Evolutionary conservation across 2,329 filamentous ascomycete species (phyloP).

Genomic region (Claviceps arundinis): DNA sequence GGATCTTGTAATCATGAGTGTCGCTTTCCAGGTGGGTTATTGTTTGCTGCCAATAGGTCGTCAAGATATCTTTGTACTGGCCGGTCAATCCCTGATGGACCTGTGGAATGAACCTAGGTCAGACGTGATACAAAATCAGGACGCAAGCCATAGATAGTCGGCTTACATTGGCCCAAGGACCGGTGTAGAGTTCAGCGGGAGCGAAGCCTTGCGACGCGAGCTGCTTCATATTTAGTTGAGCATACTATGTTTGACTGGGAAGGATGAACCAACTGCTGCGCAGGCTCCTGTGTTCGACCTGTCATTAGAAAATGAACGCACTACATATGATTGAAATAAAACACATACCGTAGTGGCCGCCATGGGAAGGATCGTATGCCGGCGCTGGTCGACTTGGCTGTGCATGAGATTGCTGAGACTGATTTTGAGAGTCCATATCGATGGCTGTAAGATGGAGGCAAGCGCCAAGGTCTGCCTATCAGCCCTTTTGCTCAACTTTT

Average conservation of each 20-base stretch:
- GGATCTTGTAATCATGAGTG: constrained; percentile 95
- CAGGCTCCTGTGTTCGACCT: constrained; percentile 28
- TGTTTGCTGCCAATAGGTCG: constrained; percentile 98
- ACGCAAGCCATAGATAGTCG: neutral
- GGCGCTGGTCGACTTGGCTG: constrained; percentile 48
- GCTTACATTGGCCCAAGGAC: constrained; percentile 86
- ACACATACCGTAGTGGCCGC: constrained; percentile 64
- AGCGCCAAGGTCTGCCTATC: neutral
- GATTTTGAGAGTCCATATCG: constrained; percentile 27
- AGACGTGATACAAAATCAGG: neutral
- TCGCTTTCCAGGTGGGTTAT: constrained; percentile 92
- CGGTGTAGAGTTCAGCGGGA: constrained; percentile 86
- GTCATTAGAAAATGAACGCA: constrained; percentile 7
- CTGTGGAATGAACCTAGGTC: constrained; percentile 29
- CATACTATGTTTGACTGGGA: neutral
- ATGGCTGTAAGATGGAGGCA: constrained; percentile 3
- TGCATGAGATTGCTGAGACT: constrained; percentile 37
- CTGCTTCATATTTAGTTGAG: constrained; percentile 30
- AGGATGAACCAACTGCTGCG: constrained; percentile 24
- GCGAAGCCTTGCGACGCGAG: constrained; percentile 79
- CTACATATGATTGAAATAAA: neutral
- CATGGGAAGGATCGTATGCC: constrained; percentile 60
- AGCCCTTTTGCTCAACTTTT: neutral
- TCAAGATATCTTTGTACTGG: constrained; percentile 91
- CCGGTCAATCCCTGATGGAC: constrained; percentile 91